Evolutionary conservation across 2,329 filamentous ascomycete genomes (phyloP).

Genomic region (Aphanocladium album): DNA sequence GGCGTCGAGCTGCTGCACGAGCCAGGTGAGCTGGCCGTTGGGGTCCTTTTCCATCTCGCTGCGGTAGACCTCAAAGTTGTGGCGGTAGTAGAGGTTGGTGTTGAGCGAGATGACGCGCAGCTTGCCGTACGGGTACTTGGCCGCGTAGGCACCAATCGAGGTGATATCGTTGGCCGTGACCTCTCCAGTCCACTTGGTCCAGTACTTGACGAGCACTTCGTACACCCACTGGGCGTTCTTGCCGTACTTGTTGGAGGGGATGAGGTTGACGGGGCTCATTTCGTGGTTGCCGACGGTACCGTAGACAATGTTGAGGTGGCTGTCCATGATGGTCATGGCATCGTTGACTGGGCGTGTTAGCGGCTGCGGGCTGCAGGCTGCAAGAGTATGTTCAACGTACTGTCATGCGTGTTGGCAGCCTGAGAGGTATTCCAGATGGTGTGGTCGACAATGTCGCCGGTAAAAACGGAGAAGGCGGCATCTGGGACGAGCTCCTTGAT

Average conservation of each 20-base stretch:
- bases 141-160: constrained; percentile 46
- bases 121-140: constrained; percentile 38
- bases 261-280: constrained; percentile 46
- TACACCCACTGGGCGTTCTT: constrained; percentile 48
- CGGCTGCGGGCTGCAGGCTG: no score
- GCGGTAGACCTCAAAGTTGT: constrained; percentile 53
- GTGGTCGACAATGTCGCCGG: constrained; percentile 54
- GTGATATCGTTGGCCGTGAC: constrained; percentile 26
- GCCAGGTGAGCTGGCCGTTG: constrained; percentile 47
- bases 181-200: constrained; percentile 43
- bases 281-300: constrained; percentile 55
- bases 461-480: constrained; percentile 52
- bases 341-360: constrained; percentile 30
- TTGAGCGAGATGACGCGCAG: constrained; percentile 55
- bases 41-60: constrained; percentile 46
- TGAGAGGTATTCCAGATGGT: constrained; percentile 42
- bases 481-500: constrained; percentile 43
- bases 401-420: constrained; percentile 26
- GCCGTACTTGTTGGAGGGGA: constrained; percentile 36
- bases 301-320: constrained; percentile 41
- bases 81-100: constrained; percentile 55
- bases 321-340: constrained; percentile 43
- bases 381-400: constrained; percentile 17
- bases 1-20: constrained; percentile 46
- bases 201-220: constrained; percentile 39